Evolutionary conservation across 1,284 basidiomycete genomes (phyloP), one percentile per base, ranked within the genome.

Genomic region (Naganishia sp.): DNA sequence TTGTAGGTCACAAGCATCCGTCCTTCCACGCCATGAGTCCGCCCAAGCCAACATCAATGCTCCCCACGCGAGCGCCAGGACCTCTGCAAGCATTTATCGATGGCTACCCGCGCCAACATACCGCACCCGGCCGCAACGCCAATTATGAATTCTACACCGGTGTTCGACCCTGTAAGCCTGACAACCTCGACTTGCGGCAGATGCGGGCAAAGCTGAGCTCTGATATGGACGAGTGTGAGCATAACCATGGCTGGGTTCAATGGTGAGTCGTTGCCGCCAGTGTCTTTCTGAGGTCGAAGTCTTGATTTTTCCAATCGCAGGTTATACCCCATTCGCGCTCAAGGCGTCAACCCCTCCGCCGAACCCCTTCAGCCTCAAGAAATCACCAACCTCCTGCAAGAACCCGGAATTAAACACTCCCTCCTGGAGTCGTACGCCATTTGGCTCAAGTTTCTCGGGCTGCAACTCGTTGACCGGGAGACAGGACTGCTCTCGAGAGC

Each of bases 391-490:
- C 89, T 90, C 85, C 85, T 82, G 69, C 77, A 78, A 3, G 82
- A 86, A 73, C 74, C 82, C 41, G 73, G 72, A 55, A 81, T 88
- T 51, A 74, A 85, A 28, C 71, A 77, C 51, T 84, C 87, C 52
- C 72, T 90, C 28, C 65, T 86, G 3, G 78, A 77, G 39, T 89
- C 88, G 4, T 90, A 89, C 75, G 78, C 60, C 67, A 83, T 88
- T 66, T 88, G 89, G 86, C 83, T 89, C 10, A 86, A 87, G 72
- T 89, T 89, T 77, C 89, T 87, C 72, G 88, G 87, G 28, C 88
- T 89, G 85, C 81, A 80, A 42, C 81, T 88, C 17, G 74, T 84
- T 32, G 84, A 84, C 55, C 71, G 76, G 23, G 83, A 85, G 53
- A 85, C 85, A 0, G 87, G 87, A 2, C 80, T 85, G n/a, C 68